These are phyloP conservation scores for Urtica urens DNA, from an alignment of 306 rosid species.

Conservation along the genomic window DNA sequence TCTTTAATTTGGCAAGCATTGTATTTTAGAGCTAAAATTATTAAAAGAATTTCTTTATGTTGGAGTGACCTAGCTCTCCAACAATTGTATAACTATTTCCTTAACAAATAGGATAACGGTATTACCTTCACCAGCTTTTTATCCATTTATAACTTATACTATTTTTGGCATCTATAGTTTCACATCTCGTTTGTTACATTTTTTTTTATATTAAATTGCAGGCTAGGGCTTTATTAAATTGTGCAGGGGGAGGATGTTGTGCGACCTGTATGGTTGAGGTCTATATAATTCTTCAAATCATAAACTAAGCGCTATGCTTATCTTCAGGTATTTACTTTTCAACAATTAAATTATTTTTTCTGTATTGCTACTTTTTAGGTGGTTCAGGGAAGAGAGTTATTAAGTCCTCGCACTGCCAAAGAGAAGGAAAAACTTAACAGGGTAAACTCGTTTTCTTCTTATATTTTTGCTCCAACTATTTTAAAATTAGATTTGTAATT, in stretches of 20 bases:
- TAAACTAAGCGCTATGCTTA: neutral
- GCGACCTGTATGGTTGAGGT: conserved; percentile 96
- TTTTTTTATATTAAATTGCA: conserved; percentile 16
- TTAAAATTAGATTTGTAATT: too few species aligned
- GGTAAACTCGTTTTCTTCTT: conserved; percentile 19
- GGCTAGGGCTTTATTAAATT: conserved; percentile 58
- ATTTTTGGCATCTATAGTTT: too few species aligned
- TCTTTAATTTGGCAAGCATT: too few species aligned
- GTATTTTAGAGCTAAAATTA: too few species aligned
- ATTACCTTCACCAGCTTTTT: too few species aligned
- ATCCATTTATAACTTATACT: too few species aligned
- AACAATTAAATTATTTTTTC: neutral
- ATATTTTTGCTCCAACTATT: neutral
- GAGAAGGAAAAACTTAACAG: conserved; percentile 63
- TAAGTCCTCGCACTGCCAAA: conserved; percentile 66
- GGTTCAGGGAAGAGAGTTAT: conserved; percentile 61
- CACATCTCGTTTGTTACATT: neutral
- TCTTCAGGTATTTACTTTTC: neutral
- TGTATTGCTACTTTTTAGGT: conserved; percentile 38
- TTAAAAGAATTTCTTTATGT: too few species aligned
- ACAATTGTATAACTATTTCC: too few species aligned
- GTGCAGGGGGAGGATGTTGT: conserved; percentile 85
- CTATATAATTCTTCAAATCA: neutral
- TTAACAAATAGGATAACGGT: too few species aligned
- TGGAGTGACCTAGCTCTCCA: too few species aligned